phyloP scores from a whole-genome alignment of 169 alveolate genomes.

The Plasmodium cynomolgi region DNA sequence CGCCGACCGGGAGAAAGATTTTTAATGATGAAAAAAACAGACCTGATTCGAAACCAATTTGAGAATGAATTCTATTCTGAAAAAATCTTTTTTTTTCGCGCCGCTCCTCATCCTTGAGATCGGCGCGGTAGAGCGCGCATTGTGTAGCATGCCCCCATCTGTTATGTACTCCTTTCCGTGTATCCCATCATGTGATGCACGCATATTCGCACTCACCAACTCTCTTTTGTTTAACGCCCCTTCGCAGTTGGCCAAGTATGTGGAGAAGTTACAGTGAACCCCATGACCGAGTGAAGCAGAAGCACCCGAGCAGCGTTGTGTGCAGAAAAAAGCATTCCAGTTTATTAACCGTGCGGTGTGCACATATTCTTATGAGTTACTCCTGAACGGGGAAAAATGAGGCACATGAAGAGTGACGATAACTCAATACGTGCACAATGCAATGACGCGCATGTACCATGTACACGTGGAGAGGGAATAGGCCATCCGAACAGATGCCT shows the following conservation, averaged over 20 bases:
- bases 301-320: background rate
- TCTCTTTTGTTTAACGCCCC: background rate
- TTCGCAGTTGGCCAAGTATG: slow-evolving; percentile 56
- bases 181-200: background rate
- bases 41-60: slow-evolving; percentile 75
- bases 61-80: slow-evolving; percentile 56
- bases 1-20: background rate
- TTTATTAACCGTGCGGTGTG: background rate
- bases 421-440: background rate
- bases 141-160: too few relatives aligned
- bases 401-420: background rate
- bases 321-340: background rate
- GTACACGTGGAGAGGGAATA: background rate
- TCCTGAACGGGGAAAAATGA: background rate
- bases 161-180: background rate
- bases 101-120: background rate
- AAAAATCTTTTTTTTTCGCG: slow-evolving; percentile 15
- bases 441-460: background rate
- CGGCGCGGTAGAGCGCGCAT: too few relatives aligned
- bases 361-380: background rate
- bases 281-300: background rate
- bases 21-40: slow-evolving; percentile 72
- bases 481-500: background rate
- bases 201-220: background rate
- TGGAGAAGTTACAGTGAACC: slow-evolving; percentile 48